A percentile compares a stretch with the other conserved stretches of the same genome.
phyloP scores from a whole-genome alignment of 2,329 filamentous ascomycete genomes.

The Metarhizium rileyi region DNA sequence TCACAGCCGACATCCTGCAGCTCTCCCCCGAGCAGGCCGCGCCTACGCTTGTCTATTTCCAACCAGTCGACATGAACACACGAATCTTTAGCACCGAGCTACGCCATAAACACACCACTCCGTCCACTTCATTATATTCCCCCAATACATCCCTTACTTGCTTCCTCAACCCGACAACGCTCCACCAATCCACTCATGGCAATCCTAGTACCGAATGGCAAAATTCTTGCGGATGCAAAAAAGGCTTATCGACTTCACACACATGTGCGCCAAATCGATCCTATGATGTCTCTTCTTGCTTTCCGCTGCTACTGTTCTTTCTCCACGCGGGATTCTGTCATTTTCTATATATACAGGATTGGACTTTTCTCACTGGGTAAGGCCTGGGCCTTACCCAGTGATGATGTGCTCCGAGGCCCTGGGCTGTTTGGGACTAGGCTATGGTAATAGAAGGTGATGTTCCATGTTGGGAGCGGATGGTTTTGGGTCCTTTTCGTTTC shows the following conservation, averaged over 20 bases:
- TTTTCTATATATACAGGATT: not conserved
- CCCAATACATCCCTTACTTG: not conserved
- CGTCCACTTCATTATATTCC: not conserved
- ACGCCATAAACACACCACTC: not conserved
- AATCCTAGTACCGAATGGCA: not conserved
- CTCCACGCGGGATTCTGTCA: not conserved
- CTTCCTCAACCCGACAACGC: not conserved
- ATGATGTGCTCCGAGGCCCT: not conserved
- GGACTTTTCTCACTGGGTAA: not conserved
- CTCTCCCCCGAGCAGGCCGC: not conserved
- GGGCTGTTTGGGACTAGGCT: conserved; percentile 1
- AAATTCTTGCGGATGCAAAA: not conserved
- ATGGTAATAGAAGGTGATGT: conserved; percentile 1
- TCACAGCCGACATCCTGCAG: not conserved
- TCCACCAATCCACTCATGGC: not conserved
- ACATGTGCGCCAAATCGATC: not conserved
- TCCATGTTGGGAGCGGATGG: not conserved
- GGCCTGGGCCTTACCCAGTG: not conserved
- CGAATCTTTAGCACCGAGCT: not conserved
- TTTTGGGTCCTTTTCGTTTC: not conserved
- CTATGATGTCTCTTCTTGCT: not conserved
- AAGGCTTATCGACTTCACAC: not conserved
- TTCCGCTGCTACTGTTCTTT: not conserved
- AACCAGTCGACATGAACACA: not conserved
- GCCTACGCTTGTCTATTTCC: not conserved